Percentiles rank a stretch among this genome's conserved stretches.
Conservation (phyloP, 441 rosid genomes). For the Croton setiger region DNA sequence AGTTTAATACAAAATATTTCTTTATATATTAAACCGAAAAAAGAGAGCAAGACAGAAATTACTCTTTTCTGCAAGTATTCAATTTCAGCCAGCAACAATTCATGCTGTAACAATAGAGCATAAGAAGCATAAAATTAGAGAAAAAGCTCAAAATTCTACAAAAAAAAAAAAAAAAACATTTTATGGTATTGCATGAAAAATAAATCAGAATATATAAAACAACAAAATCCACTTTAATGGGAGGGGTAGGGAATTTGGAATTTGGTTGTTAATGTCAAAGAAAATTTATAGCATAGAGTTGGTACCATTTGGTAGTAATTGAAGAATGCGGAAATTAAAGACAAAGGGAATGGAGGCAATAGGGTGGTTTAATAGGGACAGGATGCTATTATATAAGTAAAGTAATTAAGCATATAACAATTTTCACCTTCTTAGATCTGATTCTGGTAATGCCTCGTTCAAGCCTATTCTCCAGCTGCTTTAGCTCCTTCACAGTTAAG, state of each 20-base stretch:
- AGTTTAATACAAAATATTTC: neutral
- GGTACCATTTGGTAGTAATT: too few species aligned
- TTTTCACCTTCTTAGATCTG: constrained; percentile 87
- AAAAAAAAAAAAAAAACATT: too few species aligned
- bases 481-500: constrained; percentile 84
- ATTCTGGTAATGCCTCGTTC: constrained; percentile 90
- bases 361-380: neutral
- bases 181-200: too few species aligned
- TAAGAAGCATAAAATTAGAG: neutral
- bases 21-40: neutral
- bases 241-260: too few species aligned
- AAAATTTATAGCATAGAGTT: too few species aligned
- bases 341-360: too few species aligned
- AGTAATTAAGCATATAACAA: too few species aligned
- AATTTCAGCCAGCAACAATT: constrained; percentile 87
- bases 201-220: too few species aligned
- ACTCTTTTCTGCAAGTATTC: constrained; percentile 93
- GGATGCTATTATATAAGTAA: neutral
- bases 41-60: neutral
- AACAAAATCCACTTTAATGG: too few species aligned
- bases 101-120: constrained; percentile 59
- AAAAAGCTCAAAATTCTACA: too few species aligned
- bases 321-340: too few species aligned
- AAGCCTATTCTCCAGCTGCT: constrained; percentile 91
- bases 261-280: too few species aligned